Evolutionary conservation across 1,284 basidiomycete genomes (phyloP).

Genomic region (Fomitopsis pinicola): DNA sequence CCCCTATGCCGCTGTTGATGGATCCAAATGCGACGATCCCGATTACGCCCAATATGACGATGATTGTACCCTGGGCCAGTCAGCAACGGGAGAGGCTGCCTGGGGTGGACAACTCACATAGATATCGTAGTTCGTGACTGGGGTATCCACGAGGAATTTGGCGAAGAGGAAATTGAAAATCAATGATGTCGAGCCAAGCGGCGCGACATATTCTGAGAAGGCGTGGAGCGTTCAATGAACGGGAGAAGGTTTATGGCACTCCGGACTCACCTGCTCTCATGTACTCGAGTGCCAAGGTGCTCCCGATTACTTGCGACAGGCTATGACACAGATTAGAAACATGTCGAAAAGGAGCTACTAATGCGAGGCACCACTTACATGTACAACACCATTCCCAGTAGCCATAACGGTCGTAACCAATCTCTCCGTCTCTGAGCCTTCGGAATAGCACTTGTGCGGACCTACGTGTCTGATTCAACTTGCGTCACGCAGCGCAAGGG

Average conservation of each 20-base stretch:
- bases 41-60: constrained; percentile 79
- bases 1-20: constrained; percentile 71
- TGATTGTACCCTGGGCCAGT: constrained; percentile 63
- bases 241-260: constrained; percentile 1
- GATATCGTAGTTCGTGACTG: constrained; percentile 76
- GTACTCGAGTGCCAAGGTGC: constrained; percentile 81
- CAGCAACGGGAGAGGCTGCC: not conserved
- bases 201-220: constrained; percentile 74
- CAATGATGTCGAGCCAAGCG: constrained; percentile 78
- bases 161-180: constrained; percentile 90
- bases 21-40: constrained; percentile 85
- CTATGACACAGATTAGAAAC: constrained; percentile 29
- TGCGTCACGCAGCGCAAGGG: not conserved
- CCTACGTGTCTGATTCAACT: constrained; percentile 33
- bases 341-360: too few species aligned
- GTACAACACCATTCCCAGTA: constrained; percentile 79
- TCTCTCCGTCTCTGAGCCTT: constrained; percentile 65
- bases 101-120: constrained; percentile 40
- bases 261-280: constrained; percentile 66
- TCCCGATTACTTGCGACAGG: constrained; percentile 81
- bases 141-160: constrained; percentile 76
- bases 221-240: not conserved
- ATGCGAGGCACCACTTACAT: constrained; percentile 40
- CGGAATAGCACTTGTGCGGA: constrained; percentile 66
- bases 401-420: constrained; percentile 77